Evolutionary conservation across 257 asterid genomes (phyloP).

Genomic region (Solanum stenotomum): DNA sequence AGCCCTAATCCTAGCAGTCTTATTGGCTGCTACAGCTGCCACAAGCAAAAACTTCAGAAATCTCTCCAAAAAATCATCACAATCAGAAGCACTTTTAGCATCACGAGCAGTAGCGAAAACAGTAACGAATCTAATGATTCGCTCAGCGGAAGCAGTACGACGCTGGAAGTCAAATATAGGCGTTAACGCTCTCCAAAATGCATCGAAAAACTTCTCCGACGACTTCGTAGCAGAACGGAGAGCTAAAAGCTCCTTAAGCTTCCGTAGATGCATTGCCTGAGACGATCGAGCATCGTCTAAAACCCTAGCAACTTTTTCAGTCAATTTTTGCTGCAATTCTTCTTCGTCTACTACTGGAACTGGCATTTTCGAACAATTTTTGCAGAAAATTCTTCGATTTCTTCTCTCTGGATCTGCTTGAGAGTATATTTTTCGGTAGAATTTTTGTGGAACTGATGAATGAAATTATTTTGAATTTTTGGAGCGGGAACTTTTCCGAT

Average conservation of each 20-base stretch:
- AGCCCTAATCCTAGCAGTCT: constrained; percentile 69
- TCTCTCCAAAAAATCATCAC: constrained; percentile 50
- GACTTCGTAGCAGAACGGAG: constrained; percentile 29
- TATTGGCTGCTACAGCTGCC: constrained; percentile 60
- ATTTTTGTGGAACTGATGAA: neutral
- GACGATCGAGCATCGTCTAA: constrained; percentile 60
- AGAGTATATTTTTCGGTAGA: neutral
- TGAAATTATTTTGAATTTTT: neutral
- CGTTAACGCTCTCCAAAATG: constrained; percentile 42
- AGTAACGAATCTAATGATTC: constrained; percentile 54
- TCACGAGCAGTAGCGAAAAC: constrained; percentile 36
- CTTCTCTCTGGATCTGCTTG: neutral
- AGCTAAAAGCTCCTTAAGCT: constrained; percentile 59
- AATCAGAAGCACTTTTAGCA: constrained; percentile 10
- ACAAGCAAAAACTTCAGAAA: constrained; percentile 53
- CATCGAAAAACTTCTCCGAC: constrained; percentile 32
- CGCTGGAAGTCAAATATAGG: constrained; percentile 67
- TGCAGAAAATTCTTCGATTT: neutral
- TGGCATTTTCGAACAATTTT: constrained; percentile 2
- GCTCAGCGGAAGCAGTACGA: constrained; percentile 52
- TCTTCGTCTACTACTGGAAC: constrained; percentile 25
- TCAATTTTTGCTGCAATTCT: constrained; percentile 11
- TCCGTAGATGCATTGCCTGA: constrained; percentile 57
- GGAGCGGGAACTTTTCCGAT: neutral
- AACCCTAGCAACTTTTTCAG: constrained; percentile 34